Evolutionary conservation across 257 asterid genomes (phyloP).

Genomic region (Linderniella brevidens): DNA sequence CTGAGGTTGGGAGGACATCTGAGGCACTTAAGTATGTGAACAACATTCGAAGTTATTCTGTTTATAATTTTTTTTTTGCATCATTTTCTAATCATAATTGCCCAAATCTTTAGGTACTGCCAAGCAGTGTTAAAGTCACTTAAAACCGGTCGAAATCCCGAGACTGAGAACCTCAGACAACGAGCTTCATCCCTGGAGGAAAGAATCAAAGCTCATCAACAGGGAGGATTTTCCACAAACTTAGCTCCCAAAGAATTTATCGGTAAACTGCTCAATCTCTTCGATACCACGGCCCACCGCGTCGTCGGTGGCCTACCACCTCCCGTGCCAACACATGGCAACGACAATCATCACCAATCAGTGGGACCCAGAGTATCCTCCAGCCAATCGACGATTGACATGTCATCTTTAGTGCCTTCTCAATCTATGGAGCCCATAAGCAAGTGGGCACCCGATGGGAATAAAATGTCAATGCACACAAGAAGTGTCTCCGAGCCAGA

Average conservation of each 20-base stretch:
- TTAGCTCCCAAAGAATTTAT: conserved; percentile 65
- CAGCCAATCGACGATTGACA: conserved; percentile 92
- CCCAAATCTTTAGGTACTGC: conserved; percentile 54
- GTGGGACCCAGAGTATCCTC: conserved; percentile 49
- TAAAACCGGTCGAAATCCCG: conserved; percentile 76
- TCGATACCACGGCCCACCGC: conserved; percentile 70
- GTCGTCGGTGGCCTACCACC: conserved; percentile 78
- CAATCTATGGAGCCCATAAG: conserved; percentile 49
- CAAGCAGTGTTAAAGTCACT: conserved; percentile 75
- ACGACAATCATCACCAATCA: conserved; percentile 34
- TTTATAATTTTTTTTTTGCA: conserved; percentile 6
- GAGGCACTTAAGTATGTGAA: conserved; percentile 63
- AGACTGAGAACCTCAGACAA: conserved; percentile 54
- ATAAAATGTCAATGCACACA: conserved; percentile 42
- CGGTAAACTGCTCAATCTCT: conserved; percentile 68
- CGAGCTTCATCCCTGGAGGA: conserved; percentile 72
- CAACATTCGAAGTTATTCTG: conserved; percentile 8
- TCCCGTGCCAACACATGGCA: conserved; percentile 32
- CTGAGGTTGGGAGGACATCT: conserved; percentile 89
- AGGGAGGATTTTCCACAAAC: conserved; percentile 94
- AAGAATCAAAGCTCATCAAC: conserved; percentile 84
- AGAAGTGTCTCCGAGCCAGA: conserved; percentile 97
- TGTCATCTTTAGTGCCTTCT: conserved; percentile 84
- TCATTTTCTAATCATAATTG: conserved; percentile 8
- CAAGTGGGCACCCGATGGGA: conserved; percentile 44